Percentiles rank a stretch among this genome's conserved stretches.
Evolutionary conservation across 345 rosid genomes (phyloP).

Genomic region (Lumnitzera racemosa): DNA sequence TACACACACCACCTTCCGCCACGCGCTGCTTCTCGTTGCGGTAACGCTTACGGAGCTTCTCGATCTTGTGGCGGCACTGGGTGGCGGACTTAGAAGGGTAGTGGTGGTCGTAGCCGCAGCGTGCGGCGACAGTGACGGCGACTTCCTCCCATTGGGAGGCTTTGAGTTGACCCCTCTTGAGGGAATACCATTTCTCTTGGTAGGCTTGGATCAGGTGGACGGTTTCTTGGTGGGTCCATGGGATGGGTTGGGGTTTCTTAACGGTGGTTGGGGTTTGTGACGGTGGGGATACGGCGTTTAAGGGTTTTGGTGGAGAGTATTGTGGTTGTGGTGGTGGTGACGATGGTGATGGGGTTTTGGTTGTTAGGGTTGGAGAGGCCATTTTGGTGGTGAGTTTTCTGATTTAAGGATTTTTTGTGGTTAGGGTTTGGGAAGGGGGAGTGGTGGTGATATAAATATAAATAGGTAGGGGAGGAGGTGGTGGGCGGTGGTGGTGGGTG

Average conservation of each 20-base stretch:
- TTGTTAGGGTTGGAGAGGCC: constrained; percentile 2
- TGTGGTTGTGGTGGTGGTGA: neutral
- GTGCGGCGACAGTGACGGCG: constrained; percentile 48
- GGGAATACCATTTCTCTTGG: constrained; percentile 60
- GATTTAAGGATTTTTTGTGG: no score
- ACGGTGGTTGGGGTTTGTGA: constrained; percentile 4
- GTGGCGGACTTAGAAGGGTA: constrained; percentile 36
- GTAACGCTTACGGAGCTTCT: constrained; percentile 70
- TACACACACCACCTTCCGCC: constrained; percentile 12
- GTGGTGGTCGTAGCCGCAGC: constrained; percentile 47
- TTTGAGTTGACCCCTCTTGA: constrained; percentile 58
- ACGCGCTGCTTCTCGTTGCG: constrained; percentile 44
- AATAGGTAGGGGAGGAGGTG: no score
- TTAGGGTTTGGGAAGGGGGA: neutral
- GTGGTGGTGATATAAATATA: neutral
- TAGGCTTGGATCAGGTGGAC: constrained; percentile 52
- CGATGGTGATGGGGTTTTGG: neutral
- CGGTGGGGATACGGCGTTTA: neutral
- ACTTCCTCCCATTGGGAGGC: constrained; percentile 73
- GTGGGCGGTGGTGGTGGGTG: no score
- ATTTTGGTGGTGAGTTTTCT: no score
- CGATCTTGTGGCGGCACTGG: constrained; percentile 86
- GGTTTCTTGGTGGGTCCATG: constrained; percentile 75
- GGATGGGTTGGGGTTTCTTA: constrained; percentile 49
- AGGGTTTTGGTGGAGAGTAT: constrained; percentile 7